Base-by-base conservation (phyloP, 108 stramenopile species). In the Tribonema minus region DNA sequence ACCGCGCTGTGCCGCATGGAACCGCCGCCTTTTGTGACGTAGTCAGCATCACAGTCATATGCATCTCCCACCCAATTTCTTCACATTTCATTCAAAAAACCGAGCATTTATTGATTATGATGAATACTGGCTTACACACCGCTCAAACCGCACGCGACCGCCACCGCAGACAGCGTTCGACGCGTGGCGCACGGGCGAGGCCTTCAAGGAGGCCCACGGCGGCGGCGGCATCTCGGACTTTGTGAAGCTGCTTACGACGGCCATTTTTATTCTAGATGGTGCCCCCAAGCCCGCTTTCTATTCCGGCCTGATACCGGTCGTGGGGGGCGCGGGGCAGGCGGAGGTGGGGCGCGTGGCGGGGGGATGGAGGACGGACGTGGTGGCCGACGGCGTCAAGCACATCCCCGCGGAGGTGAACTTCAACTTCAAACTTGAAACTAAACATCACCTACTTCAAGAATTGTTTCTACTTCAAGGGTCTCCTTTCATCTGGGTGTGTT, bases 201-300 rank as follows among this genome's bases (percentile, higher is more conserved):
- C 70, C 58, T 71, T 71, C 38, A 71, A 71, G 61, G 70, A 71
- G 61, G 70, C 70, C 27, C 70, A 71, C 58, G 70, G 70, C 25
- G 70, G 70, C 34, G 70, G 70, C 7, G 70, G 70, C 58, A 71
- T 71, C 29, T 5, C 12, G 3, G 70, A 71, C 61, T 71, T 71
- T 7, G 5, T 71, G 25, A 35, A 40, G 33, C 58, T 71, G 70
- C 58, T 71, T 2, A 26, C 12, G 3, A 71, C 70, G 7, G 70
- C 70, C 7, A 2, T 71, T 4, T 71, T 71, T 26, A 71, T 71
- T n/a, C 58, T 71, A 5, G 38, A 71, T 26, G 70, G 70, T 4
- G 33, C 54, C 25, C 70, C 70, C 54, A 71, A 71, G 58, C 70
- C 70, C 25, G 70, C 70, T 12, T 71, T 71, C 58, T 71, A 40